These are phyloP conservation scores for Fusarium bactridioides DNA, from an alignment of 2,329 filamentous ascomycete species.

Conservation along the genomic window DNA sequence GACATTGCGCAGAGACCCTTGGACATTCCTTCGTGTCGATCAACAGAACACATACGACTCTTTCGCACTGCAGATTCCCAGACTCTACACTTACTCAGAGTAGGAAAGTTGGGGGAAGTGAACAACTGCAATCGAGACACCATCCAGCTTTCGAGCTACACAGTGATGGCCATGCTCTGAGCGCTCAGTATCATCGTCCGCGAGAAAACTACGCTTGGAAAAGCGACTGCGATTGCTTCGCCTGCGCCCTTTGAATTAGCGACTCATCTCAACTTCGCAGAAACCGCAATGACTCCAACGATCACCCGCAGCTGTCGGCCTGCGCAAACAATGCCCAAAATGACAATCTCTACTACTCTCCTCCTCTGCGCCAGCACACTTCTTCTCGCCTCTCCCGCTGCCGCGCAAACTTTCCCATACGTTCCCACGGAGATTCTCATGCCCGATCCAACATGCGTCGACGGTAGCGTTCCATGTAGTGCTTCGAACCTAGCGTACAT, in stretches of 20 bases:
- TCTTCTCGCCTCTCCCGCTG: conserved; percentile 28
- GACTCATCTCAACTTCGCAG: not conserved
- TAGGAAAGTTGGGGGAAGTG: not conserved
- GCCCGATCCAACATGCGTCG: conserved; percentile 51
- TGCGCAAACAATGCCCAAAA: conserved; percentile 9
- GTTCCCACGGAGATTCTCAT: conserved; percentile 77
- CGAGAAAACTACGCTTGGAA: conserved; percentile 18
- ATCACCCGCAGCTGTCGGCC: not conserved
- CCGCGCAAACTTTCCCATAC: conserved; percentile 71
- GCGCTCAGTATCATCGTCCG: conserved; percentile 12
- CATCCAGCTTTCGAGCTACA: conserved; percentile 20
- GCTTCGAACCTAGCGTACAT: conserved; percentile 69
- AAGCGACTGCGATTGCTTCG: not conserved
- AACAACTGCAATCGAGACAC: not conserved
- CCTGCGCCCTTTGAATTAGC: conserved; percentile 1
- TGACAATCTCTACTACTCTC: conserved; percentile 8
- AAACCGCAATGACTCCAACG: conserved; percentile 10
- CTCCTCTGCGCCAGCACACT: conserved; percentile 8
- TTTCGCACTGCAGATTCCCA: not conserved
- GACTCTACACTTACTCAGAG: not conserved
- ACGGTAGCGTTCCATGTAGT: conserved; percentile 49
- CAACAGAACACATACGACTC: not conserved
- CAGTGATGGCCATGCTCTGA: conserved; percentile 28
- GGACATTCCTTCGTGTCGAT: conserved; percentile 13
- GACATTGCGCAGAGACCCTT: conserved; percentile 28